Evolutionary conservation across 129 eudicot species (phyloP), one percentile per base, ranked within the genome.

Genomic region (Calendula officinalis): DNA sequence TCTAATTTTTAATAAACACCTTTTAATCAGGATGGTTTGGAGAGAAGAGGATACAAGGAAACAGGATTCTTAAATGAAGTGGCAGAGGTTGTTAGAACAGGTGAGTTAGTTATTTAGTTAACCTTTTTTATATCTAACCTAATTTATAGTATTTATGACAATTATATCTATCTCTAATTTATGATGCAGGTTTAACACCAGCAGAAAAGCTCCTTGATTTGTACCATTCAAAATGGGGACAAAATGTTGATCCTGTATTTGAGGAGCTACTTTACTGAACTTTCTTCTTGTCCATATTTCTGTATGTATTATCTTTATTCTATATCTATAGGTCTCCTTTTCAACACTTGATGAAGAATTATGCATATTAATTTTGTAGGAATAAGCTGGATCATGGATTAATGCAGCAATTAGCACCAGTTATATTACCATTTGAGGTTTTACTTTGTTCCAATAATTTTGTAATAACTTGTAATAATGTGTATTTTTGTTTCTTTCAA

Each of bases 31-130:
- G 95, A 92, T 73, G 99, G 99, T 56, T 56, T 92, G 78, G 99
- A 92, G 80, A 88, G 92, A 56, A 88, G 99, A 79, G 99, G 99
- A 76, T 92, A 57, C 33, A 92, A 92, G 77, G 99, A 92, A 77
- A 80, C 86, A 11, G 96, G 99, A 54, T 92, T 92, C 67, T 64
- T 92, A 59, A 85, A 92, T 75, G 96, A 81, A 73, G 99, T 92
- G 56, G 79, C 85, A 6, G 96, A 92, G 80, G 99, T 92, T 42
- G 99, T 83, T 64, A 81, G 83, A 79, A 88, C 98, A 81, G 98
- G 98, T 85, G 71, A 40, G 13, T 37, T 17, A 41, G 30, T 22
- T n/a, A n/a, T 12, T 7, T 22, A 22, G 30, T 22, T 22, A 22
- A 22, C 30, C 30, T 22, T 22, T 22, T 22, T 22, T 22, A 22